Evolutionary conservation across 192 early-diverging fungal genomes (phyloP).

Genomic region (Coemansia interrupta): DNA sequence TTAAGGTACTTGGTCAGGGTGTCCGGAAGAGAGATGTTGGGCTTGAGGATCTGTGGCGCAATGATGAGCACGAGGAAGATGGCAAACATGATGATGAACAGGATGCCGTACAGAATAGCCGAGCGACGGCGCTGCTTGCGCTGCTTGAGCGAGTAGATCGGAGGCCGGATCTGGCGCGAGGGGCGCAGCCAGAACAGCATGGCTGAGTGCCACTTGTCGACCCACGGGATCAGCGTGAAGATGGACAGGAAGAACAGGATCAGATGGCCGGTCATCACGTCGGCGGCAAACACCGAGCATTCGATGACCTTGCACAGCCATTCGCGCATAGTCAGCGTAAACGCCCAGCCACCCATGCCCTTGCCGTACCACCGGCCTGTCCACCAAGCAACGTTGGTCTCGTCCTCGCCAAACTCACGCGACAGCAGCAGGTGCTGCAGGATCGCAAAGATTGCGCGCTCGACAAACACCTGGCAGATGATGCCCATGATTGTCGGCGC

Average conservation of each 20-base stretch:
- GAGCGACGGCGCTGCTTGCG: constrained; percentile 59
- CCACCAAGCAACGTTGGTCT: constrained; percentile 84
- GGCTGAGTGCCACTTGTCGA: constrained; percentile 70
- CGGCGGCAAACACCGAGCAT: constrained; percentile 74
- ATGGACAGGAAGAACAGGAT: constrained; percentile 72
- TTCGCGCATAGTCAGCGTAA: constrained; percentile 75
- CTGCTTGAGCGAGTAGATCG: constrained; percentile 69
- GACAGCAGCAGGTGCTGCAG: constrained; percentile 67
- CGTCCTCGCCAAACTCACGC: constrained; percentile 80
- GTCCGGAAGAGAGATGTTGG: constrained; percentile 27
- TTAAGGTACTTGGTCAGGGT: constrained; percentile 39
- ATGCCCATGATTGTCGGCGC: constrained; percentile 64
- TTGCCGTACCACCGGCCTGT: constrained; percentile 78
- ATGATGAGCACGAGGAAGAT: constrained; percentile 64
- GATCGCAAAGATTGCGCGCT: constrained; percentile 68
- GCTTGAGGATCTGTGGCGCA: constrained; percentile 58
- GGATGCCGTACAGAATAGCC: constrained; percentile 64
- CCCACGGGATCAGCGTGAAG: constrained; percentile 67
- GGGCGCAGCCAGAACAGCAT: constrained; percentile 85
- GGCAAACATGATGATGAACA: constrained; percentile 63
- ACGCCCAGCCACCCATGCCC: constrained; percentile 63
- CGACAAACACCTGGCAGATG: constrained; percentile 62
- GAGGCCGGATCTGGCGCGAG: constrained; percentile 70
- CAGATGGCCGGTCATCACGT: constrained; percentile 73
- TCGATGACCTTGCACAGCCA: constrained; percentile 81